phyloP scores from a whole-genome alignment of 2,329 filamentous ascomycete species.

The Calonectria montana region DNA sequence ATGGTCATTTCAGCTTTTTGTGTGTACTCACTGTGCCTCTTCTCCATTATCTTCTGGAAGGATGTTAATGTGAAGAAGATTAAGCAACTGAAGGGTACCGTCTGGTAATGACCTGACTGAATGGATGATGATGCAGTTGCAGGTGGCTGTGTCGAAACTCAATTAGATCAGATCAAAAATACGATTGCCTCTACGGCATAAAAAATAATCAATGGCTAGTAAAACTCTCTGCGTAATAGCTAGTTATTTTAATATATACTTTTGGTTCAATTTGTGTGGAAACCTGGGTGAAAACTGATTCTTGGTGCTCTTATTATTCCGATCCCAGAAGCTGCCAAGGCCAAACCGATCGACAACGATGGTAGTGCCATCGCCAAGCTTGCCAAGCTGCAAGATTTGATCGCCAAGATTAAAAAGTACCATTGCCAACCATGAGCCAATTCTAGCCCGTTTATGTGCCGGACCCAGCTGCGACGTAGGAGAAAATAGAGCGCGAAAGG shows the following conservation, averaged over 20 bases:
- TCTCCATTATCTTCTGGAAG: constrained; percentile 51
- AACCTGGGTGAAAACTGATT: too few relatives aligned
- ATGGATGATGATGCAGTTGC: not conserved
- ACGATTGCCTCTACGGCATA: not conserved
- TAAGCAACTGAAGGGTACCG: constrained; percentile 45
- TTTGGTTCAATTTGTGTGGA: too few relatives aligned
- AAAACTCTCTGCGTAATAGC: not conserved
- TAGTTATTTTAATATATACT: not conserved
- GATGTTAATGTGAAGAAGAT: constrained; percentile 55
- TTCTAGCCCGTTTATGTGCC: too few relatives aligned
- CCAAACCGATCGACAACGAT: too few relatives aligned
- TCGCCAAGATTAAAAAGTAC: too few relatives aligned
- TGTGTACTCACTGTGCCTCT: constrained; percentile 50
- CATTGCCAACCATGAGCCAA: too few relatives aligned
- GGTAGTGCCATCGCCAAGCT: too few relatives aligned
- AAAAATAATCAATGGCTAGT: not conserved
- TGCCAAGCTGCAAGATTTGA: too few relatives aligned
- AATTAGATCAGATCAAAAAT: not conserved
- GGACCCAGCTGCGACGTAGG: too few relatives aligned
- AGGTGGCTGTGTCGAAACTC: not conserved
- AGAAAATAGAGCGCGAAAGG: too few relatives aligned
- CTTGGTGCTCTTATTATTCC: too few relatives aligned
- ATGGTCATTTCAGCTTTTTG: constrained; percentile 55
- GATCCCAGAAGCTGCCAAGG: too few relatives aligned
- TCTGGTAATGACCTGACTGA: not conserved